Evolutionary conservation across 345 rosid species (phyloP), one percentile per base, ranked within the genome.

Genomic region (Eucalyptus globulus): DNA sequence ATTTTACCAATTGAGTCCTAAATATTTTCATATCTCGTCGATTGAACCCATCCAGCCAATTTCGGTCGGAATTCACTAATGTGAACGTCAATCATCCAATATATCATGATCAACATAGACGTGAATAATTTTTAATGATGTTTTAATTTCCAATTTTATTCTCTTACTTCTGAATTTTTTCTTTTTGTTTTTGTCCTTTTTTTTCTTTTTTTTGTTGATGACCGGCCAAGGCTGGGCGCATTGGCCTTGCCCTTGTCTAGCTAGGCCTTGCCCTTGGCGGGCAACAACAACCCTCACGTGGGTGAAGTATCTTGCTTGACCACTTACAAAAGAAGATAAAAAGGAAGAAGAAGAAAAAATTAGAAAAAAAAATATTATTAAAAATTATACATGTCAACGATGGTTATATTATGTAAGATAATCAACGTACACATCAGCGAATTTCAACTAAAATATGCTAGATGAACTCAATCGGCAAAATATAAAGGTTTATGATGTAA

Each of bases 41-140:
- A 22, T 54, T 4, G 5, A 7, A 0, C 0, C 0, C 1, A 53
- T 53, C 1, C 1, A 4, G 1, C 0, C 10, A 53, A 53, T 53
- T 53, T 53, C 1, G 5, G 0, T 8, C 0, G 4, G 4, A 53
- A 19, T 53, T 53, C 9, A 0, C 1, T 53, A 19, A 1, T 7
- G 9, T 53, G 4, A 1, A 19, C 3, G 4, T 2, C 2, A 7
- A 2, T 5, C 2, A 53, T 53, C 2, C 1, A 8, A 19, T 19
- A 53, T 19, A 53, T 0, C 0, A 8, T 21, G 0, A 53, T 53
- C 0, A 11, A 4, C 0, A 8, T 0, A 2, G 1, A 4, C 1
- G 26, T 21, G 1, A 53, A 21, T 21, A 53, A 53, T 21, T 53
- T 53, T 53, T 53, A 8, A 53, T 53, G 0, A 19, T 53, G 8